These are phyloP conservation scores for Lipomyces sp. DNA, from an alignment of 805 yeast species.

Conservation along the genomic window DNA sequence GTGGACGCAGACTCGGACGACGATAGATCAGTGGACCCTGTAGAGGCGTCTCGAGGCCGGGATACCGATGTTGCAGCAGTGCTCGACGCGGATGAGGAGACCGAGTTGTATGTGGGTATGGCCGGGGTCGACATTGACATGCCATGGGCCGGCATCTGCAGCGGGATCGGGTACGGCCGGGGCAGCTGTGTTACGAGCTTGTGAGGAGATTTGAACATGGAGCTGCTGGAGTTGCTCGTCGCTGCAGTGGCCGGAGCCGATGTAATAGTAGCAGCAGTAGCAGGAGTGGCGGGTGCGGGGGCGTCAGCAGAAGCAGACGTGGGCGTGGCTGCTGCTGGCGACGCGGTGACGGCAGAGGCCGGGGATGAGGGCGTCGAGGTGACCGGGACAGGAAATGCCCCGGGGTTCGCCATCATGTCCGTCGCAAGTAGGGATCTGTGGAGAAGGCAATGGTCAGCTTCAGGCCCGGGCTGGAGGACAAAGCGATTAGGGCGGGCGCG, in stretches of 20 bases:
- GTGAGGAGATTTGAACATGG: too few relatives aligned
- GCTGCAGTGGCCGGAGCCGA: too few relatives aligned
- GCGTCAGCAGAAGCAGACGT: too few relatives aligned
- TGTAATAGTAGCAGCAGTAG: too few relatives aligned
- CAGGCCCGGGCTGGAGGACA: background rate
- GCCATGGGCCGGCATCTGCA: conserved; percentile 6
- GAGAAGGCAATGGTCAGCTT: background rate
- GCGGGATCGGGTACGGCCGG: conserved; percentile 9
- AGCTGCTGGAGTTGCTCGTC: too few relatives aligned
- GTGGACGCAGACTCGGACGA: conserved; percentile 8
- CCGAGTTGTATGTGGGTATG: conserved; percentile 7
- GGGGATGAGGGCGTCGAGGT: background rate
- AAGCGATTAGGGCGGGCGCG: background rate
- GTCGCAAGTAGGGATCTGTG: conserved; percentile 14
- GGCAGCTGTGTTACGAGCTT: conserved; percentile 1
- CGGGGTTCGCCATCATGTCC: conserved; percentile 12
- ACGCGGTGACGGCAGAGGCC: background rate
- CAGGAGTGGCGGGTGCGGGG: too few relatives aligned
- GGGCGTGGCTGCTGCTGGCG: background rate
- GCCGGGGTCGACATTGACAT: conserved; percentile 6
- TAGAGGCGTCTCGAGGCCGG: conserved; percentile 8
- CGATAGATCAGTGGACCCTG: conserved; percentile 7
- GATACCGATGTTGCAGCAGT: background rate
- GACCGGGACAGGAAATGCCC: conserved; percentile 2
- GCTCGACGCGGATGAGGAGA: conserved; percentile 2